phyloP scores from a whole-genome alignment of 768 basidiomycete species.

The Mycena capillaripes region DNA sequence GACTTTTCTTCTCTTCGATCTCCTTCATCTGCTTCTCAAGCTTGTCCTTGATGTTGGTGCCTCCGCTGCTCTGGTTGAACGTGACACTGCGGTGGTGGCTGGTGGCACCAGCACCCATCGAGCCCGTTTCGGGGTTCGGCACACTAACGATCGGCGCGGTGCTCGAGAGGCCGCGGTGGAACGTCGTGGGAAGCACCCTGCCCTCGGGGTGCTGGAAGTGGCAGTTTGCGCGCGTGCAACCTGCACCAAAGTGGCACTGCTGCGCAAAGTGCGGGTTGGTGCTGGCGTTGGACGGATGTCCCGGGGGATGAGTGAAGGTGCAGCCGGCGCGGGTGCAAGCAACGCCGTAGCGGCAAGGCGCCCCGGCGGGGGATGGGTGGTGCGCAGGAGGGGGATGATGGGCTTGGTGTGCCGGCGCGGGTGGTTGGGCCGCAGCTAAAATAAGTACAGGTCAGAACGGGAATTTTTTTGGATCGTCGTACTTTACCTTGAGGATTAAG shows the following conservation, averaged over 20 bases:
- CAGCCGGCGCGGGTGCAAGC: conserved; percentile 80
- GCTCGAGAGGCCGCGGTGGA: conserved; percentile 82
- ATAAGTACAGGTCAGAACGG: conserved; percentile 27
- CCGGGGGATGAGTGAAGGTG: conserved; percentile 74
- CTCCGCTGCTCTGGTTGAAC: conserved; percentile 67
- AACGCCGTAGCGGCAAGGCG: conserved; percentile 78
- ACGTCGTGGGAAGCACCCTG: conserved; percentile 82
- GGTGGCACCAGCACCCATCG: conserved; percentile 65
- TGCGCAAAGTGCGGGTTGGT: conserved; percentile 54
- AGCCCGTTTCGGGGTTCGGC: conserved; percentile 72
- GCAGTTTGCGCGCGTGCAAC: conserved; percentile 89
- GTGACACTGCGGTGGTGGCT: conserved; percentile 78
- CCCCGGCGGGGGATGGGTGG: conserved; percentile 28
- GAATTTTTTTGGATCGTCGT: conserved; percentile 23
- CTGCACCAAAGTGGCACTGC: conserved; percentile 87
- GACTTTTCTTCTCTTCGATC: conserved; percentile 73
- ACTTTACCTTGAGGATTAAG: conserved; percentile 73
- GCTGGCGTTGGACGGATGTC: conserved; percentile 34
- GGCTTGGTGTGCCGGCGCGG: conserved; percentile 47
- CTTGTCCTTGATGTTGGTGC: conserved; percentile 60
- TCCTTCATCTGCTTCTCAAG: conserved; percentile 70
- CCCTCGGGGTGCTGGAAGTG: conserved; percentile 94
- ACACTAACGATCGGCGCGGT: conserved; percentile 74
- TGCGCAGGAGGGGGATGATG: conserved; percentile 47
- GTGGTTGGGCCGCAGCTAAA: conserved; percentile 53